Percentiles rank a stretch among this genome's conserved stretches.
Evolutionary conservation across 345 rosid species (phyloP).

Genomic region (Psidium guajava): DNA sequence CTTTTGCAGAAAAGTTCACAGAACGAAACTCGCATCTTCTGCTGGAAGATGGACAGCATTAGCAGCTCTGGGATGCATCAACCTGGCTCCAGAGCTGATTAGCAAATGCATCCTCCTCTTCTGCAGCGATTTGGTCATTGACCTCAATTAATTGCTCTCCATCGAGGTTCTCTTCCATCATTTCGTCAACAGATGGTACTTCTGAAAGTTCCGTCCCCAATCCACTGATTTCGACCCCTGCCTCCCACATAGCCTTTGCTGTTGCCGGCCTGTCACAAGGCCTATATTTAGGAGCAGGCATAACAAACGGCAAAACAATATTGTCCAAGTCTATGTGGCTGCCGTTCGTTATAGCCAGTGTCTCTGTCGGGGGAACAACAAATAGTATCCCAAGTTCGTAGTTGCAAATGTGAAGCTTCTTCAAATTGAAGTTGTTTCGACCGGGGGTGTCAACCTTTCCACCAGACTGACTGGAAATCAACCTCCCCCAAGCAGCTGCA

Average conservation of each 20-base stretch:
- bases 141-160: conserved; percentile 43
- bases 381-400: conserved; percentile 84
- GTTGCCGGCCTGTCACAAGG: conserved; percentile 72
- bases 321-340: conserved; percentile 37
- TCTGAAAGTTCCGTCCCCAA: conserved; percentile 24
- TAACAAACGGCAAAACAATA: conserved; percentile 52
- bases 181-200: conserved; percentile 22
- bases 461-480: conserved; percentile 26
- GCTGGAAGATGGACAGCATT: conserved; percentile 4
- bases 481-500: conserved; percentile 90
- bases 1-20: neutral
- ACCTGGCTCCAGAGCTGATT: conserved; percentile 63
- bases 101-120: conserved; percentile 73
- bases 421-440: conserved; percentile 7
- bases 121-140: conserved; percentile 25
- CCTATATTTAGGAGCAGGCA: conserved; percentile 72
- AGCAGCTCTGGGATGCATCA: conserved; percentile 45
- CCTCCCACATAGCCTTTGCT: conserved; percentile 61
- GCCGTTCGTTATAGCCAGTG: conserved; percentile 1
- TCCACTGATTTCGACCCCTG: conserved; percentile 25
- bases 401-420: conserved; percentile 63
- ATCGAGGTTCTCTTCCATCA: conserved; percentile 34
- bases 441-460: conserved; percentile 16
- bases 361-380: conserved; percentile 54
- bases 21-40: neutral